phyloP scores from a whole-genome alignment of 129 eudicot genomes.

The Flaveria robusta region DNA sequence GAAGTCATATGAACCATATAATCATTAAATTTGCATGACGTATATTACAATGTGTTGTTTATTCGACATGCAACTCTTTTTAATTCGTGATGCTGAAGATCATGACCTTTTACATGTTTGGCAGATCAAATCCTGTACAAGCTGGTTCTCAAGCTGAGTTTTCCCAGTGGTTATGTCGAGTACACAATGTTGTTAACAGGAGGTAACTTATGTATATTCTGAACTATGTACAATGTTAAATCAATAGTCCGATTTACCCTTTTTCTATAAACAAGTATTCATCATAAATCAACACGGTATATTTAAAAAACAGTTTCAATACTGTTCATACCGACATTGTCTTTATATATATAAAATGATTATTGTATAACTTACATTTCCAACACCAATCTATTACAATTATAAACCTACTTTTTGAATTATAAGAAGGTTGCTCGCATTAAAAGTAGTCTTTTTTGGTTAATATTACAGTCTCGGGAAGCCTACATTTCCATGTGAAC shows the following conservation, averaged over 20 bases:
- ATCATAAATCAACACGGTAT: too few relatives aligned
- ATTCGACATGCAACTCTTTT: background rate
- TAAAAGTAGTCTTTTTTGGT: background rate
- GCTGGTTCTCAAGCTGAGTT: conserved; percentile 86
- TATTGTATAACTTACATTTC: too few relatives aligned
- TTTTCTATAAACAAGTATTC: too few relatives aligned
- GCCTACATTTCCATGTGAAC: conserved; percentile 77
- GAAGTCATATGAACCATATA: conserved; percentile 1
- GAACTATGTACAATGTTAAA: too few relatives aligned
- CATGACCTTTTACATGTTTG: conserved; percentile 9
- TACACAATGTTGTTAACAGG: conserved; percentile 89
- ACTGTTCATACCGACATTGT: too few relatives aligned
- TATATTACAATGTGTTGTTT: background rate
- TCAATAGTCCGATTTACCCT: too few relatives aligned
- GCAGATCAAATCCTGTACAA: conserved; percentile 81
- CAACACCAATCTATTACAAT: too few relatives aligned
- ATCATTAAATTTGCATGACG: conserved; percentile 10
- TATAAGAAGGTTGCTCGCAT: background rate
- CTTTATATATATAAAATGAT: too few relatives aligned
- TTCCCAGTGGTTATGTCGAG: conserved; percentile 90
- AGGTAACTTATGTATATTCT: conserved; percentile 45
- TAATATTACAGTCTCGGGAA: conserved; percentile 63
- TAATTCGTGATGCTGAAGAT: background rate
- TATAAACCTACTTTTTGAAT: background rate
- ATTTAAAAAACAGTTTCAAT: too few relatives aligned